Base-by-base conservation (phyloP, 495 filamentous ascomycete species). In the Aspergillus egyptiacus region DNA sequence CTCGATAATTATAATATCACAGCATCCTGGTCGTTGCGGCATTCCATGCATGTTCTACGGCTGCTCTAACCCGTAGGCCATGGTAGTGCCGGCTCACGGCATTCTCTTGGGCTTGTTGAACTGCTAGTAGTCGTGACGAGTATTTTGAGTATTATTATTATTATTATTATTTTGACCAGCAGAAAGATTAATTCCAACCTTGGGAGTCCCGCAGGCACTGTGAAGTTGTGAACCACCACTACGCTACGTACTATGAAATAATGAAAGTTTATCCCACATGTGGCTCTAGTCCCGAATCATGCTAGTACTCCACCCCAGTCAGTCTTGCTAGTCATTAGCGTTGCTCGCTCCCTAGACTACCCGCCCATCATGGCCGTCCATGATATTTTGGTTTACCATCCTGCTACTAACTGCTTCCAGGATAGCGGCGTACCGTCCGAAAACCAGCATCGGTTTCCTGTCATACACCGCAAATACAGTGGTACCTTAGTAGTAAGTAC, bases 31-130 rank as follows among this genome's bases (percentile, higher is more conserved):
- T 31, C 28, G 2, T 6, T 13, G 1, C 2, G 20, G 19, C 19
- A 15, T 72, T 70, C 70, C 63, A 71, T 71, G 68, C 70, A 70
- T 66, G 43, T 73, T 71, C 68, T 70, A 59, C 65, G 65, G 51
- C 62, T 53, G 61, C 60, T 69, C 62, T 60, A 64, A n/a, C n/a
- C n/a, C n/a, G 51, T 48, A 47, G 46, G 32, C 45, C 32, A 33
- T 37, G 38, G 42, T 27, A 17, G 42, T 31, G 49, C 47, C 33
- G 42, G 48, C 42, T 50, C 39, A 35, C 32, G 51, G 27, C 43
- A 54, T 51, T 17, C 31, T 48, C 49, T 15, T 6, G 13, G 41
- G 46, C 49, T 50, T 54, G 48, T 42, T 47, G 25, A 51, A 48
- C 42, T 51, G 41, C 50, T 48, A 28, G 19, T 5, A 30, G n/a